Evolutionary conservation across 495 filamentous ascomycete species (phyloP).

Genomic region (Darksidea phi): DNA sequence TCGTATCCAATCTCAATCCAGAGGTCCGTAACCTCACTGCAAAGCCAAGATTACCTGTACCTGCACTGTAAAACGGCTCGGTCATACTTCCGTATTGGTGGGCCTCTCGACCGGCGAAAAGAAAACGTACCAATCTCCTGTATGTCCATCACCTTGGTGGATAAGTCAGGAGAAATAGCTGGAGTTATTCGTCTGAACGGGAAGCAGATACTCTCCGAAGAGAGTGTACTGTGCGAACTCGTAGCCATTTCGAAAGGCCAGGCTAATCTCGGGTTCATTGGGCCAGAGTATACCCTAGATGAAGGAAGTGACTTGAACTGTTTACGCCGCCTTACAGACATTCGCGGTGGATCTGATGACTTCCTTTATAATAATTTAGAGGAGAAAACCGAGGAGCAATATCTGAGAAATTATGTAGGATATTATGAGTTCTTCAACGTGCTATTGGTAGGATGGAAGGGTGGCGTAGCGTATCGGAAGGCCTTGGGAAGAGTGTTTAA

Average conservation of each 20-base stretch:
- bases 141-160: neutral
- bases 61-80: neutral
- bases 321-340: neutral
- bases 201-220: neutral
- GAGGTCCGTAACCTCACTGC: neutral
- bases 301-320: neutral
- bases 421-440: neutral
- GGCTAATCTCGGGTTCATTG: neutral
- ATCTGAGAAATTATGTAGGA: neutral
- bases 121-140: neutral
- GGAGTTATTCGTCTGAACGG: neutral
- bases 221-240: neutral
- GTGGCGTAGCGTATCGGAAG: neutral
- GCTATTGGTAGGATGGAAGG: neutral
- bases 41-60: neutral
- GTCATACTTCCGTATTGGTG: neutral
- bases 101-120: neutral
- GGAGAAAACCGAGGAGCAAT: neutral
- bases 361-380: neutral
- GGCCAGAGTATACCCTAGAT: neutral
- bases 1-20: neutral
- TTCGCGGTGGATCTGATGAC: neutral
- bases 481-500: slow-evolving; percentile 2
- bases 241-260: neutral
- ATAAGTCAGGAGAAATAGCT: neutral